Evolutionary conservation across 163 green algal species (phyloP), one percentile per base, ranked within the genome.

Genomic region (Chlamydomonas reinhardtii): DNA sequence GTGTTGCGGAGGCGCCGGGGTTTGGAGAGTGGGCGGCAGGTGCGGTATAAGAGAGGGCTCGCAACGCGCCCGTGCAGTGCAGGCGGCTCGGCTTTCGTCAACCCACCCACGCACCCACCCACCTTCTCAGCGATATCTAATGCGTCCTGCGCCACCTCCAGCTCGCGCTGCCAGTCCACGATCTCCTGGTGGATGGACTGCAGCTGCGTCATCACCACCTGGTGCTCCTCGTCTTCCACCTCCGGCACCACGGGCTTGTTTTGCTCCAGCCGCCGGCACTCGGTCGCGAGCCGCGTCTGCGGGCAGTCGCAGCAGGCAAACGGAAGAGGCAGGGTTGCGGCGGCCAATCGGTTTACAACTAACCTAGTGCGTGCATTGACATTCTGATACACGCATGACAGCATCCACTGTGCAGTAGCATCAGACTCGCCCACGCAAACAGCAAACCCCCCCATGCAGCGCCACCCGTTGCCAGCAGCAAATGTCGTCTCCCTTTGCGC

Each of bases 171-270:
- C 48, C 52, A 66, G 29, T 34, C 48, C 12, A 15, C 73, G 2
- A 86, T 20, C 77, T 90, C 73, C 37, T 73, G 15, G 68, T 84
- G 76, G 31, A 90, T 62, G 31, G 48, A 34, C 56, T 79, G 69
- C 52, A 84, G 76, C 76, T 90, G 83, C 37, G 76, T 72, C 25
- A 87, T 25, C 31, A 82, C 34, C 12, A 61, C 52, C 11, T 56
- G 54, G 6, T 61, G 66, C 24, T 76, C 76, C 29, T 91, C 83
- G 19, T 82, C 83, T 19, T 87, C 83, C 20, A 74, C 72, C 61
- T 82, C 82, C 27, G 56, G 56, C 16, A 64, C 37, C 56, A 25
- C 6, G 14, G 59, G 27, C 34, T 62, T 29, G 22, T n/a, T 27
- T 17, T 61, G 70, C 24, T 68, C 27, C 35, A 74, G 71, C 35